Evolutionary conservation across 495 filamentous ascomycete genomes (phyloP).

Genomic region (Aspergillus saccharolyticus): DNA sequence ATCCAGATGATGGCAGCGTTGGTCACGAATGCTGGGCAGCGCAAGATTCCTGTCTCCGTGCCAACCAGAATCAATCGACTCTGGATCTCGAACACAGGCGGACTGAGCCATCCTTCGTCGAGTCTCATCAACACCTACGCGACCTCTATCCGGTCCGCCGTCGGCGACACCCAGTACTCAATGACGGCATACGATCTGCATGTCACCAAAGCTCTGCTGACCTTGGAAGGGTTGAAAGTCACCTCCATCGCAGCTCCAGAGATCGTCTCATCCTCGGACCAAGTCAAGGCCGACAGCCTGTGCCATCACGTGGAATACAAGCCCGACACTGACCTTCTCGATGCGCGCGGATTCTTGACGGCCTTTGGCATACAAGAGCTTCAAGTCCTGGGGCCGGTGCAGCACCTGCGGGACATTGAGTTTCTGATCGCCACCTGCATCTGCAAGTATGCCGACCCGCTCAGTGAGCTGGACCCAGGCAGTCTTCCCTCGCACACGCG

Average conservation of each 20-base stretch:
- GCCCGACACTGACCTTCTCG: slow-evolving; percentile 1
- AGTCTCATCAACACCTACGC: slow-evolving; percentile 2
- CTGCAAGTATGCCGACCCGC: neutral
- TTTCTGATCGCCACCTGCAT: neutral
- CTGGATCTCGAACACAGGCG: slow-evolving; percentile 3
- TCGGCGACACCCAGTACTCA: neutral
- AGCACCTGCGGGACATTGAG: neutral
- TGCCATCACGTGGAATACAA: slow-evolving; percentile 5
- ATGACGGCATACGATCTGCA: neutral
- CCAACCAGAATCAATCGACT: slow-evolving; percentile 6
- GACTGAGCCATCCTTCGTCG: slow-evolving; percentile 1
- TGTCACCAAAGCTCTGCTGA: neutral
- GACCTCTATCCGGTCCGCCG: neutral
- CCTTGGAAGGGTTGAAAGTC: neutral
- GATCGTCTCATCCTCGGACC: neutral
- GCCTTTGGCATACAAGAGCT: neutral
- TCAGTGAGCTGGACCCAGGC: neutral
- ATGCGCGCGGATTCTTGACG: neutral
- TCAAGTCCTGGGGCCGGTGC: neutral
- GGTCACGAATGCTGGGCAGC: neutral
- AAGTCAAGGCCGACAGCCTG: slow-evolving; percentile 1
- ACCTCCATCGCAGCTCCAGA: slow-evolving; percentile 3
- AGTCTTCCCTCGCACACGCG: neutral
- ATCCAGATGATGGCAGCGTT: slow-evolving; percentile 17
- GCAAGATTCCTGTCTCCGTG: slow-evolving; percentile 1